Evolutionary conservation across 1,139 yeast species (phyloP).

Genomic region (Lodderomyces metapsilosis): DNA sequence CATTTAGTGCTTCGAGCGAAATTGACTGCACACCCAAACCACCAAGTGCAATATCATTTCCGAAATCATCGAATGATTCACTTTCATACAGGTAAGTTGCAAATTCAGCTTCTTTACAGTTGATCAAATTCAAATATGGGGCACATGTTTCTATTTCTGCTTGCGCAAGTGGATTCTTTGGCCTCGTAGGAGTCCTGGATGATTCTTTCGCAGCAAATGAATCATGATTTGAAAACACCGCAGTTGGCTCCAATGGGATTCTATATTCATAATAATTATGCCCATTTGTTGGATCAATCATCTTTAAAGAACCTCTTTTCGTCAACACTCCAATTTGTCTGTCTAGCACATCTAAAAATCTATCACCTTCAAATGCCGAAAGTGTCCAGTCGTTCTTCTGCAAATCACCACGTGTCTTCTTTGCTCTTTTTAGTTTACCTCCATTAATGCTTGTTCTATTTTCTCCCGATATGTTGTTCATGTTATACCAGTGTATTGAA

Average conservation of each 20-base stretch:
- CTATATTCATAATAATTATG: slow-evolving; percentile 42
- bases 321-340: slow-evolving; percentile 42
- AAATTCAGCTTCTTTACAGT: slow-evolving; percentile 35
- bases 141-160: slow-evolving; percentile 67
- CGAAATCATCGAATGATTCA: slow-evolving; percentile 15
- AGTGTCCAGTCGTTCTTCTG: slow-evolving; percentile 43
- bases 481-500: slow-evolving; percentile 62
- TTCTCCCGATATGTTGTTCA: slow-evolving; percentile 36
- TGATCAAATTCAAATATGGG: slow-evolving; percentile 52
- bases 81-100: slow-evolving; percentile 25
- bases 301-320: slow-evolving; percentile 33
- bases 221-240: slow-evolving; percentile 4
- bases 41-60: slow-evolving; percentile 10
- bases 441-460: slow-evolving; percentile 19
- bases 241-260: slow-evolving; percentile 31
- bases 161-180: slow-evolving; percentile 46
- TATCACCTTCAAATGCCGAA: slow-evolving; percentile 33
- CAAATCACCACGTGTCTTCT: background rate
- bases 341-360: slow-evolving; percentile 24
- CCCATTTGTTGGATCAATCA: slow-evolving; percentile 48
- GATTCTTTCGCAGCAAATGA: background rate
- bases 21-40: slow-evolving; percentile 13
- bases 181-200: no score
- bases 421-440: background rate
- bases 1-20: slow-evolving; percentile 10